A percentile compares a stretch with the other conserved stretches of the same genome.
phyloP scores from a whole-genome alignment of 805 yeast species.

The Suhomyces faveliae region DNA sequence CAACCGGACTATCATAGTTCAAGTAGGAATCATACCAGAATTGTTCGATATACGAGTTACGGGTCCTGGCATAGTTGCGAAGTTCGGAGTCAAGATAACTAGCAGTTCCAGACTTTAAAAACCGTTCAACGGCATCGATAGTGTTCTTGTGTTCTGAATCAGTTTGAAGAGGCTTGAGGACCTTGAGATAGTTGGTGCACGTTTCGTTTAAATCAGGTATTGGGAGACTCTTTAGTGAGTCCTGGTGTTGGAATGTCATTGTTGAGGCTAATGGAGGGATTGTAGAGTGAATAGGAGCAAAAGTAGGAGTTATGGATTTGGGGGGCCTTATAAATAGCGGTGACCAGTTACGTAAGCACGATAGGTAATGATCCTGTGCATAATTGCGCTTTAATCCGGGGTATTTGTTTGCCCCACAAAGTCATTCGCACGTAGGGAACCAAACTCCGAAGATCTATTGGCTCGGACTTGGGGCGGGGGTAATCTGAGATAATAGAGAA shows the following conservation, averaged over 20 bases:
- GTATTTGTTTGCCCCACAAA: constrained; percentile 6
- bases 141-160: constrained; percentile 67
- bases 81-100: constrained; percentile 63
- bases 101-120: constrained; percentile 52
- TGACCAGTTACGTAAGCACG: constrained; percentile 2
- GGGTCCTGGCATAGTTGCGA: constrained; percentile 55
- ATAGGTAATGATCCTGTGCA: neutral
- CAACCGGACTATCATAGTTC: constrained; percentile 86
- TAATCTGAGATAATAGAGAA: neutral
- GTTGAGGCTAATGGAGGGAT: neutral
- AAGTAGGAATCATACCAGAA: constrained; percentile 92
- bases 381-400: constrained; percentile 2
- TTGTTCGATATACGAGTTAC: constrained; percentile 85
- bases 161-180: constrained; percentile 78
- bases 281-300: neutral
- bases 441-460: constrained; percentile 3
- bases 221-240: constrained; percentile 63
- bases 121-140: constrained; percentile 52
- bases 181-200: constrained; percentile 61
- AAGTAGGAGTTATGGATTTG: neutral
- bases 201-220: constrained; percentile 75
- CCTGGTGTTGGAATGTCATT: constrained; percentile 58
- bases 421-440: neutral
- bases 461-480: constrained; percentile 1
- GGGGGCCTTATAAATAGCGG: neutral